Percentiles rank a stretch among this genome's conserved stretches.
phyloP scores from a whole-genome alignment of 371 early-diverging fungal species.

The Neoconidiobolus thromboides region DNA sequence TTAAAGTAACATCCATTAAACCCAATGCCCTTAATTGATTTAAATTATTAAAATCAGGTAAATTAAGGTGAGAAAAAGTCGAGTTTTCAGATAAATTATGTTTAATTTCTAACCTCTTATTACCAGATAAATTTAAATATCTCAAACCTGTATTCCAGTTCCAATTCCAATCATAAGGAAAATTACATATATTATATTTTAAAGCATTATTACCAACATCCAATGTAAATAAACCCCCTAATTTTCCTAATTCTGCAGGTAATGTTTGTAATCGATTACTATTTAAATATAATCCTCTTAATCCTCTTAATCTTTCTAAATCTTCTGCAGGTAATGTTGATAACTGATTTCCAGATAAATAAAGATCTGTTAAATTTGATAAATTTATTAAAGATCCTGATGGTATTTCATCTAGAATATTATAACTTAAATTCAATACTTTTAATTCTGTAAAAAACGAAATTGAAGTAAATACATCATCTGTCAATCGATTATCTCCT shows the following conservation, averaged over 20 bases:
- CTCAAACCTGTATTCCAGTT: constrained; percentile 79
- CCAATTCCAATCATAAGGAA: constrained; percentile 96
- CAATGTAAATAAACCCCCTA: constrained; percentile 45
- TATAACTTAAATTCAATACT: constrained; percentile 64
- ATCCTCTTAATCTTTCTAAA: constrained; percentile 42
- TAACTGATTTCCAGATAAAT: constrained; percentile 70
- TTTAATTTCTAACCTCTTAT: constrained; percentile 72
- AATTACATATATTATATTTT: constrained; percentile 84
- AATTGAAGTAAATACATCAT: constrained; percentile 59
- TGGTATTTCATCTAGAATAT: constrained; percentile 63
- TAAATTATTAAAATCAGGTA: constrained; percentile 60
- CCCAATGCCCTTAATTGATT: constrained; percentile 58
- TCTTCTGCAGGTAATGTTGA: constrained; percentile 72
- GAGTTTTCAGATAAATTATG: constrained; percentile 26
- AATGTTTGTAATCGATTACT: constrained; percentile 77
- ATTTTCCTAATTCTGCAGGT: constrained; percentile 79
- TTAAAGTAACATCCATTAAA: constrained; percentile 70
- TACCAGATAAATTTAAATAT: constrained; percentile 80
- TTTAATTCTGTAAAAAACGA: constrained; percentile 47
- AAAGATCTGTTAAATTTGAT: constrained; percentile 44
- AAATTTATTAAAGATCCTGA: constrained; percentile 22
- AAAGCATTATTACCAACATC: constrained; percentile 77
- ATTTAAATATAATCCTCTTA: constrained; percentile 63
- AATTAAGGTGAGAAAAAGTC: constrained; percentile 22
- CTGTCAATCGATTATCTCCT: constrained; percentile 69